Evolutionary conservation across 2,329 filamentous ascomycete species (phyloP), one percentile per base, ranked within the genome.

Genomic region (Ceratocystis smalleyi): DNA sequence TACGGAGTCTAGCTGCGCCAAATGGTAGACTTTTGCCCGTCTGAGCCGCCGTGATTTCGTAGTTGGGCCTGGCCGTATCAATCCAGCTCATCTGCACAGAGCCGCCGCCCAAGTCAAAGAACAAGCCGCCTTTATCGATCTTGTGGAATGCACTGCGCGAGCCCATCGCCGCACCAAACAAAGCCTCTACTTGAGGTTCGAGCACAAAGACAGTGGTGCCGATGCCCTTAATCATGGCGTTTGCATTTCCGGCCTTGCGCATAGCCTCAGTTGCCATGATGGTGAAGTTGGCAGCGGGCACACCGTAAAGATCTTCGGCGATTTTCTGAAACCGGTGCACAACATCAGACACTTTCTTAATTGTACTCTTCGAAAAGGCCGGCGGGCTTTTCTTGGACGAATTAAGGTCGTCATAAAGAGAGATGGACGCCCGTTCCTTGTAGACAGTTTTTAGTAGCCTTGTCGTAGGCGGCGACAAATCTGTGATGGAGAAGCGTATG

Each of bases 221-320:
- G 68, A 96, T 91, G 40, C 80, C 78, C 0, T 75, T 72, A 1
- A 88, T 78, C 74, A 94, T 89, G 0, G 83, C 80, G 22, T 77
- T 77, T 0, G 85, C 84, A 70, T 96, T 96, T 65, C 81, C 74
- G 5, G 91, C 89, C 27, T 84, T 88, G 55, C 91, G 84, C 72
- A 91, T 94, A 3, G 91, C 91, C 73, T 96, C 91, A 0, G 91
- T 96, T 22, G 91, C 91, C 51, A 96, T 82, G 8, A 96, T 82
- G 22, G 82, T 81, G 66, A 92, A 82, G 68, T 91, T 84, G 43
- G 74, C 69, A 0, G 77, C 71, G 0, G 83, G 83, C 0, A 96
- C 89, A 19, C 79, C 78, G 71, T 89, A 89, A 15, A 57, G 54
- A 65, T 85, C 81, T 64, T 78, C 71, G 66, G 90, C 92, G 62